phyloP scores from a whole-genome alignment of 108 stramenopile genomes.

The Skeletonema grethae region DNA sequence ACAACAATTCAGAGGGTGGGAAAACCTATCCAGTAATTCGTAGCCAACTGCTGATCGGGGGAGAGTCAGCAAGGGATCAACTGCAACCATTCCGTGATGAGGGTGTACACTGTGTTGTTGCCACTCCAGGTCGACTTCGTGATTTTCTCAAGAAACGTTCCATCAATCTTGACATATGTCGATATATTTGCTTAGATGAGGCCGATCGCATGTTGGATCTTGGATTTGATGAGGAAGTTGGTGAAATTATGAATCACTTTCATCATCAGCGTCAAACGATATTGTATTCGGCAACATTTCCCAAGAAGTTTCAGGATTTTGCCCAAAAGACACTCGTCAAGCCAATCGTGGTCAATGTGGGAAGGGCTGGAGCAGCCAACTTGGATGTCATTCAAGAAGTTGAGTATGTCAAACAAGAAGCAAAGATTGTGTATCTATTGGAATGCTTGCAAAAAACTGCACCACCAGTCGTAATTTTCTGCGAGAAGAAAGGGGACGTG shows the following conservation, averaged over 20 bases:
- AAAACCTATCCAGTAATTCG: slow-evolving; percentile 79
- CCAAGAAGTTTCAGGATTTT: slow-evolving; percentile 98
- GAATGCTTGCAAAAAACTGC: slow-evolving; percentile 98
- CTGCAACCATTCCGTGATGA: slow-evolving; percentile 61
- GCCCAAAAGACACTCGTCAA: slow-evolving; percentile 93
- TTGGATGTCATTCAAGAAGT: slow-evolving; percentile 99
- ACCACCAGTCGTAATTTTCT: slow-evolving; percentile 98
- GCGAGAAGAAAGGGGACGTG: slow-evolving; percentile 95
- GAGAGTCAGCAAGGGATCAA: slow-evolving; percentile 91
- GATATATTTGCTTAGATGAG: slow-evolving; percentile 97
- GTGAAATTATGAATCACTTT: slow-evolving; percentile 97
- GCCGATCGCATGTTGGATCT: slow-evolving; percentile 98
- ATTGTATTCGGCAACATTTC: slow-evolving; percentile 98
- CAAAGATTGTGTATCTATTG: slow-evolving; percentile 95
- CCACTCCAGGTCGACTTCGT: slow-evolving; percentile 94
- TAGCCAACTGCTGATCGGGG: slow-evolving; percentile 92
- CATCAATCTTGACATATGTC: slow-evolving; percentile 88
- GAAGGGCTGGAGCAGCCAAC: slow-evolving; percentile 97
- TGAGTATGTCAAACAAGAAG: slow-evolving; percentile 98
- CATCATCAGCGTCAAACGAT: slow-evolving; percentile 92
- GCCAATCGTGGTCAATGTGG: slow-evolving; percentile 97
- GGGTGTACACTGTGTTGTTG: slow-evolving; percentile 95
- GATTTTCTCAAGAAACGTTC: slow-evolving; percentile 89
- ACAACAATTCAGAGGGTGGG: slow-evolving; percentile 15
- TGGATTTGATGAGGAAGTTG: slow-evolving; percentile 97